These are phyloP conservation scores for Cotoneaster glaucophyllus DNA, from an alignment of 306 rosid species.

Conservation along the genomic window DNA sequence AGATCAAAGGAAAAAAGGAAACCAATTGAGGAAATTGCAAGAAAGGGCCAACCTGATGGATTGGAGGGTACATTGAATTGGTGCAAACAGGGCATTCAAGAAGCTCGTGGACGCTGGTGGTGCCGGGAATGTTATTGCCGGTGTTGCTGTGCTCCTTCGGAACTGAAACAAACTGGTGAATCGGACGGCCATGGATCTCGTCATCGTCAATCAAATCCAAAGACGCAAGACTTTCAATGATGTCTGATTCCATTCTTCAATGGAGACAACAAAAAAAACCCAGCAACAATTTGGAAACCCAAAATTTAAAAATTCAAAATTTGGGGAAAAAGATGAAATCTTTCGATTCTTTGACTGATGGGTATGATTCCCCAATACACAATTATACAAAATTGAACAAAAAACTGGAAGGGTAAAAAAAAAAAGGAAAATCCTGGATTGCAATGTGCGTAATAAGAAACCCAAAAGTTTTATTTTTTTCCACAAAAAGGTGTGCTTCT, in stretches of 20 bases:
- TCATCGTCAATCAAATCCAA: constrained; percentile 51
- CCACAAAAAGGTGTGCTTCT: constrained; percentile 25
- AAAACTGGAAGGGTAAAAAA: neutral
- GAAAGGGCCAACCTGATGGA: constrained; percentile 51
- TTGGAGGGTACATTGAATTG: constrained; percentile 76
- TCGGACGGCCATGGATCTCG: constrained; percentile 32
- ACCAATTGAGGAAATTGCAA: constrained; percentile 10
- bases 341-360: neutral
- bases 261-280: neutral
- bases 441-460: neutral
- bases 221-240: constrained; percentile 34
- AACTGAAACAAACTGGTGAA: constrained; percentile 41
- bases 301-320: neutral
- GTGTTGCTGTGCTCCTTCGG: constrained; percentile 38
- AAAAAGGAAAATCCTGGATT: constrained; percentile 7
- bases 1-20: neutral
- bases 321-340: constrained; percentile 3
- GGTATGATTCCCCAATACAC: neutral
- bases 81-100: constrained; percentile 81
- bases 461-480: neutral
- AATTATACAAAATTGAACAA: neutral
- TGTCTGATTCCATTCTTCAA: constrained; percentile 42
- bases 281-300: neutral
- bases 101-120: constrained; percentile 64
- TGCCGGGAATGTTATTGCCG: constrained; percentile 26